Evolutionary conservation across 2,329 filamentous ascomycete genomes (phyloP).

Genomic region (Podosphaera fusca): DNA sequence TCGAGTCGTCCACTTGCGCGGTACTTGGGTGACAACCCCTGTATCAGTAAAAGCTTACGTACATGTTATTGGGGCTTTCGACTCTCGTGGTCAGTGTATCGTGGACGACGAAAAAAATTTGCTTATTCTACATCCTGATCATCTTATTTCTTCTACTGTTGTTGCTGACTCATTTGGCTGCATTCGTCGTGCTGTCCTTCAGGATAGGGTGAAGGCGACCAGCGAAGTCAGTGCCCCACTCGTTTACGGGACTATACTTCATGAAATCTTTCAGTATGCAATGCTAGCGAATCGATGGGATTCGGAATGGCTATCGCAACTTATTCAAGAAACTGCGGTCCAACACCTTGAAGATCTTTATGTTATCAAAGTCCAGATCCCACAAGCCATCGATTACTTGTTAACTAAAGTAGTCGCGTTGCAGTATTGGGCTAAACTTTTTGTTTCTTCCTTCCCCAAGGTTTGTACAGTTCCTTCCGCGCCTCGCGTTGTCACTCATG

Average conservation of each 20-base stretch:
- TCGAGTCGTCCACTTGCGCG: conserved; percentile 53
- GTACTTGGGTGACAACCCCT: conserved; percentile 67
- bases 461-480: conserved; percentile 20
- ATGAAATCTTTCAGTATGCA: conserved; percentile 87
- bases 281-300: conserved; percentile 69
- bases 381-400: conserved; percentile 56
- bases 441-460: conserved; percentile 48
- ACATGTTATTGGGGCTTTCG: conserved; percentile 66
- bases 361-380: conserved; percentile 53
- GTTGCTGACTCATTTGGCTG: conserved; percentile 94
- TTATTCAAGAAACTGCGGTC: conserved; percentile 46
- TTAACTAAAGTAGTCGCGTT: conserved; percentile 64
- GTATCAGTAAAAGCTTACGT: conserved; percentile 55
- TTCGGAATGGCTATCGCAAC: conserved; percentile 34
- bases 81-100: conserved; percentile 45
- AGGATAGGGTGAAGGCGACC: conserved; percentile 84
- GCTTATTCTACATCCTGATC: conserved; percentile 80
- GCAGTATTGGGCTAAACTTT: conserved; percentile 60
- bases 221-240: conserved; percentile 57
- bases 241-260: conserved; percentile 79
- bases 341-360: conserved; percentile 77
- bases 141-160: conserved; percentile 82
- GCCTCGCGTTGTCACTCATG: not conserved
- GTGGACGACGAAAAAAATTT: conserved; percentile 67
- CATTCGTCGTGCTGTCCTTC: conserved; percentile 70